Conservation (phyloP, 148 eudicot genomes). For the Rhododendron williamsianum region DNA sequence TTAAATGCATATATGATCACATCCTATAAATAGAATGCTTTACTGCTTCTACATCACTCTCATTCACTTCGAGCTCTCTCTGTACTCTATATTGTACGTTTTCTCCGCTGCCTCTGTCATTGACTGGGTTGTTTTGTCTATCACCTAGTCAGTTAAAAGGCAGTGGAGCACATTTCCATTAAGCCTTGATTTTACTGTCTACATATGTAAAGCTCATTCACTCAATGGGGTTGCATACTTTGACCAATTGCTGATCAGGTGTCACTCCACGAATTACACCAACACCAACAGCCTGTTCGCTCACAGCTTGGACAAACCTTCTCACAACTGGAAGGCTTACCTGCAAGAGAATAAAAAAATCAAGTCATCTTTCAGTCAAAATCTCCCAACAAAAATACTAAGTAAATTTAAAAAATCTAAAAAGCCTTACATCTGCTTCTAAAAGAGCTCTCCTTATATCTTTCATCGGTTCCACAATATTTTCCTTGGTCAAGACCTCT, state of each 20-base stretch:
- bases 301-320: constrained; percentile 90
- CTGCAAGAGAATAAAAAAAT: constrained; percentile 34
- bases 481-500: constrained; percentile 94
- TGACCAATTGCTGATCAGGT: constrained; percentile 98
- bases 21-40: not conserved
- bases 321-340: constrained; percentile 97
- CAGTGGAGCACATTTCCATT: not conserved
- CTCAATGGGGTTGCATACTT: constrained; percentile 43
- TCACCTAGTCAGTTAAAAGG: not conserved
- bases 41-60: not conserved
- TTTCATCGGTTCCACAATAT: constrained; percentile 94
- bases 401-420: not conserved
- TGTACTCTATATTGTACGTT: not conserved
- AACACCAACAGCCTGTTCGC: constrained; percentile 90
- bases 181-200: not conserved
- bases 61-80: not conserved
- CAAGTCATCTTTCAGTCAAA: not conserved
- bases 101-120: not conserved
- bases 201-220: not conserved
- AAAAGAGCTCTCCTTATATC: constrained; percentile 94
- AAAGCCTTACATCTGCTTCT: constrained; percentile 86
- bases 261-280: constrained; percentile 74
- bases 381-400: not conserved
- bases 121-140: not conserved
- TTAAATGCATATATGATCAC: not conserved